Evolutionary conservation across 805 yeast genomes (phyloP).

Genomic region (Barnettozyma sucrosica): DNA sequence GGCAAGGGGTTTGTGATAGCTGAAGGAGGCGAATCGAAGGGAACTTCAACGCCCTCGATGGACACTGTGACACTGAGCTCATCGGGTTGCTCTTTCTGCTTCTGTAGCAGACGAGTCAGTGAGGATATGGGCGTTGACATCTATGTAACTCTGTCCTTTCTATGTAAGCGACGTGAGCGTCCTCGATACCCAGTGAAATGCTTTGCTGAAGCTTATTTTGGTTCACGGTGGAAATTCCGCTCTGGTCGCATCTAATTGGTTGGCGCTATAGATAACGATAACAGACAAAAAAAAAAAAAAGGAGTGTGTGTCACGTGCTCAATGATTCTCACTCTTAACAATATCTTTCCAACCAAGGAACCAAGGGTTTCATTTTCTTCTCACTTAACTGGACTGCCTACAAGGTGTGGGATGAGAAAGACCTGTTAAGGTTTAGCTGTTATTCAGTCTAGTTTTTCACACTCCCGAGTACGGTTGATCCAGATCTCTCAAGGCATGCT

Average conservation of each 20-base stretch:
- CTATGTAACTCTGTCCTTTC: not conserved
- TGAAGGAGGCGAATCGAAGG: not conserved
- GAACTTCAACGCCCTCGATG: slow-evolving; percentile 27
- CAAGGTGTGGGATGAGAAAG: too few relatives aligned
- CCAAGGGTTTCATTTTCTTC: too few relatives aligned
- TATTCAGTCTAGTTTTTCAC: too few relatives aligned
- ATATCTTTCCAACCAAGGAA: too few relatives aligned
- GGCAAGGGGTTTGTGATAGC: slow-evolving; percentile 4
- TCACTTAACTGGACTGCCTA: too few relatives aligned
- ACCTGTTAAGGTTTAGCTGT: too few relatives aligned
- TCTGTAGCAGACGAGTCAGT: slow-evolving; percentile 24
- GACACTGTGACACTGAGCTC: slow-evolving; percentile 23
- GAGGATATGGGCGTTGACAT: slow-evolving; percentile 21
- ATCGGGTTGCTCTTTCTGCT: slow-evolving; percentile 14
- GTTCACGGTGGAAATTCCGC: not conserved
- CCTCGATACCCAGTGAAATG: not conserved
- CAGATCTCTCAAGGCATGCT: too few relatives aligned
- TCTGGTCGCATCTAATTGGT: not conserved
- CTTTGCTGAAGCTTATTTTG: not conserved
- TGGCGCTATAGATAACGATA: not conserved
- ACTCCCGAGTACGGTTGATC: too few relatives aligned
- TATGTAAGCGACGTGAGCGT: not conserved
- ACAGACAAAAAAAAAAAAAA: not conserved
- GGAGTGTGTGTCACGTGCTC: not conserved
- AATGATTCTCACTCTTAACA: too few relatives aligned